Conservation (phyloP, 2,329 filamentous ascomycete species). For the Pseudocercospora eumusae region DNA sequence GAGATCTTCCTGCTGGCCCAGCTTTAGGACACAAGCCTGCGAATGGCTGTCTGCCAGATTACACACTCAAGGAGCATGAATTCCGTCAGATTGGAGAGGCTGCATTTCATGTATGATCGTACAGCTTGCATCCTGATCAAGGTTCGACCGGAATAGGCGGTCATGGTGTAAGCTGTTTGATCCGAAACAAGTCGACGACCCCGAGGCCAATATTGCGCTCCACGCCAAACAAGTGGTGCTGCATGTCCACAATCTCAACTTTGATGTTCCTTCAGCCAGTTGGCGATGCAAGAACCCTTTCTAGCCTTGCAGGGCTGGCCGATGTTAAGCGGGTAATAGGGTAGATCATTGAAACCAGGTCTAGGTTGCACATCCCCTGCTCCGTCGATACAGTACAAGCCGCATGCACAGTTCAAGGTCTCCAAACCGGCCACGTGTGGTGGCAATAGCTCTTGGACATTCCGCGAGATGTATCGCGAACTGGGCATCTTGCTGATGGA, state of each 20-base stretch:
- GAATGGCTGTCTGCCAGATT: slow-evolving; percentile 4
- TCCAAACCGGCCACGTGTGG: background rate
- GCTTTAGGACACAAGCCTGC: background rate
- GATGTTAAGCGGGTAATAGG: background rate
- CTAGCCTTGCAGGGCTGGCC: background rate
- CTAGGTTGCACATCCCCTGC: background rate
- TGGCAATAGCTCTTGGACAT: background rate
- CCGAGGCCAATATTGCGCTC: background rate
- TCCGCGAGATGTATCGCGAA: background rate
- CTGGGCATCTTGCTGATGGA: background rate
- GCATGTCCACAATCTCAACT: background rate
- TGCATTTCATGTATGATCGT: background rate
- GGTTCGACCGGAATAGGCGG: slow-evolving; percentile 4
- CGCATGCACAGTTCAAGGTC: background rate
- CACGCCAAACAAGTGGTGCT: background rate
- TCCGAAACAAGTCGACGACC: background rate
- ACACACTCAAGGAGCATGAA: background rate
- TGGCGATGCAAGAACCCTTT: background rate
- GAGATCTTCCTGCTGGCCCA: background rate
- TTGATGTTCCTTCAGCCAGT: background rate
- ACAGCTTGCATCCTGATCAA: slow-evolving; percentile 4
- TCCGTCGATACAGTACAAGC: slow-evolving; percentile 4
- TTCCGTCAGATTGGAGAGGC: background rate
- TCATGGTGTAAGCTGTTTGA: slow-evolving; percentile 5
- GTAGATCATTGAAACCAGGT: background rate